Evolutionary conservation across 2,329 filamentous ascomycete genomes (phyloP).

Genomic region (Gnomoniopsis smithogilvyi): DNA sequence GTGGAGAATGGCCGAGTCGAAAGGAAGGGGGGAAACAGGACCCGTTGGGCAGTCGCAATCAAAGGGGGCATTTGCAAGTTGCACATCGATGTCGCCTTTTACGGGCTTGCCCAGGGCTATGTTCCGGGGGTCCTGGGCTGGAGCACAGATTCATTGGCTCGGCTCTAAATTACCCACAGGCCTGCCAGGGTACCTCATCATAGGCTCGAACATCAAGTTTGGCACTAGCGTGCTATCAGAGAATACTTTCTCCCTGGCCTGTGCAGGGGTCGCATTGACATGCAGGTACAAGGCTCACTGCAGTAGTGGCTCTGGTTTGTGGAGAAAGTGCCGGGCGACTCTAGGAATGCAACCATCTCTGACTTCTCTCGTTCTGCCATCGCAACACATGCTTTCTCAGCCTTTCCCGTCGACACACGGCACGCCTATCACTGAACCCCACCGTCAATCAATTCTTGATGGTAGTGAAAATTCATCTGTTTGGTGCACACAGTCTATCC

Average conservation of each 20-base stretch:
- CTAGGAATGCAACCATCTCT: neutral
- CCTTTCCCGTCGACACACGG: too few relatives aligned
- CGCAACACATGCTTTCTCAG: neutral
- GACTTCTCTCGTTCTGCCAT: neutral
- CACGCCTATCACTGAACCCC: too few relatives aligned
- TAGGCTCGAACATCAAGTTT: too few relatives aligned
- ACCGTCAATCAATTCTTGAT: neutral
- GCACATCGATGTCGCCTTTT: neutral
- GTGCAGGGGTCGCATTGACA: neutral
- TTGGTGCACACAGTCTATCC: neutral
- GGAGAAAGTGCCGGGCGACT: neutral
- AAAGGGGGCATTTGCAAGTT: conserved; percentile 11
- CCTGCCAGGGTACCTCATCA: too few relatives aligned
- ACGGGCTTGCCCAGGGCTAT: neutral
- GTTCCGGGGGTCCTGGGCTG: neutral
- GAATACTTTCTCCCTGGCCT: too few relatives aligned
- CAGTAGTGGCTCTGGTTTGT: neutral
- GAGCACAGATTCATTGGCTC: too few relatives aligned
- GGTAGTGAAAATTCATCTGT: neutral
- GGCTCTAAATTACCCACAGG: too few relatives aligned
- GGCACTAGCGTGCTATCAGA: too few relatives aligned
- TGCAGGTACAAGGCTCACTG: conserved; percentile 12
- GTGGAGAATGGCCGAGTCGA: conserved; percentile 2
- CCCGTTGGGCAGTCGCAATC: conserved; percentile 17
- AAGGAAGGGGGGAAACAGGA: conserved; percentile 11